Percentiles rank a stretch among this genome's conserved stretches.
phyloP scores from a whole-genome alignment of 352 stramenopile genomes.

The Phytopythium mirpurense region DNA sequence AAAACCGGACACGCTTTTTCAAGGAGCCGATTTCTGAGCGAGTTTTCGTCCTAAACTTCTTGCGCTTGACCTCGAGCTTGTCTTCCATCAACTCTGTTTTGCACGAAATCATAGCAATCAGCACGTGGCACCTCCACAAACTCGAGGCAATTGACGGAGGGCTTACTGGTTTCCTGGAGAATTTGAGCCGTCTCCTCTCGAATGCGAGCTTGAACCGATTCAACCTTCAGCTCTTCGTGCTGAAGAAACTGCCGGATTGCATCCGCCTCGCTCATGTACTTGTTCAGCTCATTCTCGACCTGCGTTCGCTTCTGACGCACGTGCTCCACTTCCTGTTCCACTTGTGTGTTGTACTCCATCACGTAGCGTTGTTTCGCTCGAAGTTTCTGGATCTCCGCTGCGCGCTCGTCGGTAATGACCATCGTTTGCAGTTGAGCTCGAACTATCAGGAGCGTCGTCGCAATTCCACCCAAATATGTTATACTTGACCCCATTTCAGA shows the following conservation, averaged over 20 bases:
- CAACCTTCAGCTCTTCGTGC: conserved; percentile 31
- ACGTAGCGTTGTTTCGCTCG: conserved; percentile 39
- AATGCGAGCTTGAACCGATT: conserved; percentile 22
- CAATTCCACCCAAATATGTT: too few relatives aligned
- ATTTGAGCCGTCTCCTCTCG: conserved; percentile 25
- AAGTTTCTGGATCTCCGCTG: conserved; percentile 33
- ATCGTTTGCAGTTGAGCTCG: conserved; percentile 13
- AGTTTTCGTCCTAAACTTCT: conserved; percentile 33
- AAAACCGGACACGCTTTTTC: conserved; percentile 27
- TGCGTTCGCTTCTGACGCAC: conserved; percentile 18
- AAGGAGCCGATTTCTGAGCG: conserved; percentile 44
- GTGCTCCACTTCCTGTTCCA: conserved; percentile 23
- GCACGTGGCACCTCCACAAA: not conserved
- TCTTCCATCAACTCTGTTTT: conserved; percentile 22
- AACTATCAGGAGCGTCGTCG: conserved; percentile 8
- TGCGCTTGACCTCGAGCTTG: conserved; percentile 42
- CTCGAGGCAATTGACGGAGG: not conserved
- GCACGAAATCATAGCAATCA: not conserved
- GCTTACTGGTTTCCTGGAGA: conserved; percentile 32
- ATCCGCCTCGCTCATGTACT: conserved; percentile 17
- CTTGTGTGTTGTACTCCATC: conserved; percentile 31
- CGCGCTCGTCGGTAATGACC: conserved; percentile 14
- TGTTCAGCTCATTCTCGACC: conserved; percentile 22
- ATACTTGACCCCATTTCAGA: not conserved
- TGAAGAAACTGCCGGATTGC: conserved; percentile 25